A percentile compares a stretch with the other conserved stretches of the same genome.
Conservation (phyloP, 2,329 filamentous ascomycete species). For the Cladosporium sp. region DNA sequence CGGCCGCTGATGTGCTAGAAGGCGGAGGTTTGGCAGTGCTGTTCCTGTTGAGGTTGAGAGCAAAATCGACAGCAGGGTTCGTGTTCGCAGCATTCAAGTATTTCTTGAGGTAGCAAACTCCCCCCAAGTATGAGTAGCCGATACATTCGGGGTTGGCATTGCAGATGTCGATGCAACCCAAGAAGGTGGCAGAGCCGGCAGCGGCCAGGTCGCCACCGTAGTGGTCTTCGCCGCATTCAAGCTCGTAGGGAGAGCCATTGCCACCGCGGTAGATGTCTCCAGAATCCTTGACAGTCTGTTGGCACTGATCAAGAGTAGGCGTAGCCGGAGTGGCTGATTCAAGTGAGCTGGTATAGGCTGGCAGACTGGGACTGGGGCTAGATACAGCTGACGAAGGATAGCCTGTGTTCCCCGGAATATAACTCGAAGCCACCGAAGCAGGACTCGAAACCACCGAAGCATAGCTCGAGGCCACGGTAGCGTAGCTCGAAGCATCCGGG, state of each 20-base stretch:
- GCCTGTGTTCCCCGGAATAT: neutral
- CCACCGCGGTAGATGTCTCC: neutral
- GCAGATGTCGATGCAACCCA: constrained; percentile 20
- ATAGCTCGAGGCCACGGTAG: neutral
- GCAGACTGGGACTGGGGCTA: neutral
- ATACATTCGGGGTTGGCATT: constrained; percentile 21
- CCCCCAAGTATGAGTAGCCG: constrained; percentile 22
- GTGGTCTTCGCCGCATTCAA: constrained; percentile 10
- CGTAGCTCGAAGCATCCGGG: neutral
- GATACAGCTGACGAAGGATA: neutral
- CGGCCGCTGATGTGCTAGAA: neutral
- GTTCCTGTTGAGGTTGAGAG: constrained; percentile 4
- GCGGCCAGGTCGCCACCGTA: constrained; percentile 15
- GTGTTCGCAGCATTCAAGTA: neutral
- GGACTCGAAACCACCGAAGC: neutral
- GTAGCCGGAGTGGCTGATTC: neutral
- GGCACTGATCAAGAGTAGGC: neutral
- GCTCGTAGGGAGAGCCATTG: constrained; percentile 3
- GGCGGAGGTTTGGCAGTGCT: neutral
- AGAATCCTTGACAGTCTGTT: neutral
- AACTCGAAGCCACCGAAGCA: neutral
- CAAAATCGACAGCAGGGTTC: constrained; percentile 2
- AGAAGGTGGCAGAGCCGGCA: constrained; percentile 4
- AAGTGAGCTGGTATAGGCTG: neutral
- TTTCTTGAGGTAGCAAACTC: constrained; percentile 25